These are phyloP conservation scores for Limonium bicolor DNA, from an alignment of 148 eudicot species.

Conservation along the genomic window DNA sequence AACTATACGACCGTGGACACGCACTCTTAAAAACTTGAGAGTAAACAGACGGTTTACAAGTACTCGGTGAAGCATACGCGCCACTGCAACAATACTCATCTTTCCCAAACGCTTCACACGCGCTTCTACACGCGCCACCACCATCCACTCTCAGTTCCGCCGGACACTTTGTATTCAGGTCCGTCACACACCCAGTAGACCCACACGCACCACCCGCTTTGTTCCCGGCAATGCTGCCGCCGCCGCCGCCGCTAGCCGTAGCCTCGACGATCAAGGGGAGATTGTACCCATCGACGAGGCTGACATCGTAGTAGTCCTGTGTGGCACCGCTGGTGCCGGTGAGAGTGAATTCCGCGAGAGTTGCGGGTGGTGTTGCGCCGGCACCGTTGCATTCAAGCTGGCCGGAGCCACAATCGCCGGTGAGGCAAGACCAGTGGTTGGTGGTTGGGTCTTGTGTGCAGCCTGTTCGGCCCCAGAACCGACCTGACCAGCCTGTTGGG, in stretches of 20 bases:
- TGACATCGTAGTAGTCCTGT: constrained; percentile 13
- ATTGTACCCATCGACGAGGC: constrained; percentile 15
- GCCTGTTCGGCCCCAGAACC: constrained; percentile 26
- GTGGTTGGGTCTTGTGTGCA: constrained; percentile 12
- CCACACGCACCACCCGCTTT: constrained; percentile 10
- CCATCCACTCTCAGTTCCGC: constrained; percentile 30
- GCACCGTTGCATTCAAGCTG: constrained; percentile 13
- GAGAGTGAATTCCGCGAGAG: constrained; percentile 8
- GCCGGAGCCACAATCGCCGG: constrained; percentile 24
- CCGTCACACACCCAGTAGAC: constrained; percentile 12
- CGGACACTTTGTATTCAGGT: constrained; percentile 41
- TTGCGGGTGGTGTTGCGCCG: constrained; percentile 6
- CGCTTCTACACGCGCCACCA: constrained; percentile 68
- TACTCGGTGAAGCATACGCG: constrained; percentile 31
- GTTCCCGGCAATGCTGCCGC: too few relatives aligned
- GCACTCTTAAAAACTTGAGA: constrained; percentile 60
- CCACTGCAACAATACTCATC: constrained; percentile 74
- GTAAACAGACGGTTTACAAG: constrained; percentile 49
- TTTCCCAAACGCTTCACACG: constrained; percentile 57
- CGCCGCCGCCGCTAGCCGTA: too few relatives aligned
- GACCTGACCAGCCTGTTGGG: constrained; percentile 25
- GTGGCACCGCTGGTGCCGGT: constrained; percentile 7
- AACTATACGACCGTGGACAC: constrained; percentile 73
- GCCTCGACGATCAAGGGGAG: constrained; percentile 6
- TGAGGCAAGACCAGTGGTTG: constrained; percentile 9